Conservation (phyloP, 2,329 filamentous ascomycete species). For the Niveomyces coronatus region DNA sequence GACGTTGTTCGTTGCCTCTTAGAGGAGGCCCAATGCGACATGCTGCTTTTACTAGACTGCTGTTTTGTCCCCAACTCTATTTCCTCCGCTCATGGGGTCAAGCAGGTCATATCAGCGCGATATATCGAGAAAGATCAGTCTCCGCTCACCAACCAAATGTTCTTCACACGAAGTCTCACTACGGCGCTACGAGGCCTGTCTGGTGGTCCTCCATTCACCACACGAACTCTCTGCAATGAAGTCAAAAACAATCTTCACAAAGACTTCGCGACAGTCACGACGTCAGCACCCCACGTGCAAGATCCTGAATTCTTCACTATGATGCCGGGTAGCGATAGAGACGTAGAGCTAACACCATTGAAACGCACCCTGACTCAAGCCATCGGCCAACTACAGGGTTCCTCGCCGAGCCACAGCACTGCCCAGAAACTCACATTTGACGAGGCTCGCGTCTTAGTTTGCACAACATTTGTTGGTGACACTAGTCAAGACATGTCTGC, state of each 20-base stretch:
- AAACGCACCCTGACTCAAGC: constrained; percentile 19
- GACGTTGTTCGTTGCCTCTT: constrained; percentile 51
- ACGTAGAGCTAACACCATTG: constrained; percentile 41
- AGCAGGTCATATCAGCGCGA: constrained; percentile 54
- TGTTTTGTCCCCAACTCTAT: constrained; percentile 44
- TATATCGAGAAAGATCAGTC: constrained; percentile 28
- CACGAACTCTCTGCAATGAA: constrained; percentile 48
- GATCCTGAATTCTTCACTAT: constrained; percentile 39
- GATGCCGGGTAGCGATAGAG: constrained; percentile 42
- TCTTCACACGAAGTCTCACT: constrained; percentile 46
- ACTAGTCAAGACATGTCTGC: constrained; percentile 55
- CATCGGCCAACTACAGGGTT: constrained; percentile 19
- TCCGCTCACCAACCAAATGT: constrained; percentile 30
- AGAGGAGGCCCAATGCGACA: constrained; percentile 53
- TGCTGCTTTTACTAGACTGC: constrained; percentile 52
- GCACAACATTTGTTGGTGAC: constrained; percentile 56
- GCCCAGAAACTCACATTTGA: constrained; percentile 49
- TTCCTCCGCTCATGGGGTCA: constrained; percentile 43
- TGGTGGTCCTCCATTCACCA: constrained; percentile 41
- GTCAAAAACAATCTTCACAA: constrained; percentile 33
- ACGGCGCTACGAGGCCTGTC: constrained; percentile 46
- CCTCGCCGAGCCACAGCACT: constrained; percentile 32
- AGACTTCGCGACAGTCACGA: constrained; percentile 31
- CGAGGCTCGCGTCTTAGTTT: constrained; percentile 52
- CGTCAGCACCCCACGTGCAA: constrained; percentile 12